Conservation (phyloP, 345 rosid species). For the Psidium friedrichsthalianum region DNA sequence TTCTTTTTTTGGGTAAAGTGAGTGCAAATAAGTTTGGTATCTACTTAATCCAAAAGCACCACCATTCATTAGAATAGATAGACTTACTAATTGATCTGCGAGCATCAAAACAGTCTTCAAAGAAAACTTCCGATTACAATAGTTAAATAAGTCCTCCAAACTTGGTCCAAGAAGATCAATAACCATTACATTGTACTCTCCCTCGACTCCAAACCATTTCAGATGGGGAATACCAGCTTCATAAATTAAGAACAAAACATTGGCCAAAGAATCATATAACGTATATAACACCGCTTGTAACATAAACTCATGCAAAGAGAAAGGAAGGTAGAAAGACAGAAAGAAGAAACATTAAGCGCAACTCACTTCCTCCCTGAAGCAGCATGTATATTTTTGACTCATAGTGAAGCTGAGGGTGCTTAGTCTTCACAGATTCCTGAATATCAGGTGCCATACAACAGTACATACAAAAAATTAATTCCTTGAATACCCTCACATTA, state of each 20-base stretch:
- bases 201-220: constrained; percentile 88
- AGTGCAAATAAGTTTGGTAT: neutral
- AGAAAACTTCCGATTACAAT: constrained; percentile 66
- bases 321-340: neutral
- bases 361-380: constrained; percentile 94
- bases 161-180: constrained; percentile 95
- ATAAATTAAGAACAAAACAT: constrained; percentile 1
- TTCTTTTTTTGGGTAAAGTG: too few relatives aligned
- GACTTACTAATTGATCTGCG: constrained; percentile 81
- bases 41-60: neutral
- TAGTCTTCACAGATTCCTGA: constrained; percentile 83
- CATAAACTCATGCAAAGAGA: neutral
- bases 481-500: neutral
- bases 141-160: constrained; percentile 84
- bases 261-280: neutral
- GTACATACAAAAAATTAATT: neutral
- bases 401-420: constrained; percentile 84
- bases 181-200: constrained; percentile 77
- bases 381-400: constrained; percentile 82
- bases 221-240: constrained; percentile 87
- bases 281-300: neutral
- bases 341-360: neutral
- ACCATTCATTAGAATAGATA: neutral
- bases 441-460: neutral
- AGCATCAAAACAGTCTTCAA: constrained; percentile 87